phyloP scores from a whole-genome alignment of 148 eudicot genomes.

The Chenopodium quinoa region DNA sequence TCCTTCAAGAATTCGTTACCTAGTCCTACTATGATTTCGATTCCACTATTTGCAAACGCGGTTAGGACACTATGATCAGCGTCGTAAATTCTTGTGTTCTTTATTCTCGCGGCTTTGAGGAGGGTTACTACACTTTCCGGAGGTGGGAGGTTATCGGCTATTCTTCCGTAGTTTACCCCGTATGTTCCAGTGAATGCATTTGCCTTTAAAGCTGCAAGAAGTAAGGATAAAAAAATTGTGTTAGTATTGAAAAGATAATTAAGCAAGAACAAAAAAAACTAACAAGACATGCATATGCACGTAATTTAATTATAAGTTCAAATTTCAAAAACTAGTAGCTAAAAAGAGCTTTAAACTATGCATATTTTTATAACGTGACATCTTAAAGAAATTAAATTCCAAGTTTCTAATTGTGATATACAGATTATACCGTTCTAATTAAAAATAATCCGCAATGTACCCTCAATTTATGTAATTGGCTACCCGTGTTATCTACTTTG shows the following conservation, averaged over 20 bases:
- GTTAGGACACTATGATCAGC: constrained; percentile 60
- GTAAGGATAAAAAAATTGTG: not conserved
- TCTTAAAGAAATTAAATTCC: not conserved
- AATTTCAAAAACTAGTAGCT: not conserved
- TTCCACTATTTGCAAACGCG: constrained; percentile 62
- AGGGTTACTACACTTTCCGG: constrained; percentile 67
- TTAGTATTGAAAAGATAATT: not conserved
- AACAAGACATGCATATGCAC: not conserved
- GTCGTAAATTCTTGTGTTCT: constrained; percentile 68
- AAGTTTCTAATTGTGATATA: not conserved
- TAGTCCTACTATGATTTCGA: constrained; percentile 60
- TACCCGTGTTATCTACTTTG: not conserved
- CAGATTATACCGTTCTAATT: not conserved
- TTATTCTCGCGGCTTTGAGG: constrained; percentile 60
- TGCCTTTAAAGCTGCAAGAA: constrained; percentile 14
- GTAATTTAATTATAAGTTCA: not conserved
- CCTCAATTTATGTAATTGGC: not conserved
- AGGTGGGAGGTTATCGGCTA: constrained; percentile 68
- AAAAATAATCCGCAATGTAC: too few species aligned
- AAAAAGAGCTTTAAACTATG: not conserved
- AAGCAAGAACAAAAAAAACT: not conserved
- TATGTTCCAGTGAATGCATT: constrained; percentile 65
- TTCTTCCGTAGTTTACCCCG: constrained; percentile 74
- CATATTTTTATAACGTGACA: not conserved
- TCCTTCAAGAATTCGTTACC: constrained; percentile 55